Percentiles rank a stretch among this genome's conserved stretches.
These are phyloP conservation scores for Solanum piurae DNA, from an alignment of 257 asterid species.

Conservation along the genomic window DNA sequence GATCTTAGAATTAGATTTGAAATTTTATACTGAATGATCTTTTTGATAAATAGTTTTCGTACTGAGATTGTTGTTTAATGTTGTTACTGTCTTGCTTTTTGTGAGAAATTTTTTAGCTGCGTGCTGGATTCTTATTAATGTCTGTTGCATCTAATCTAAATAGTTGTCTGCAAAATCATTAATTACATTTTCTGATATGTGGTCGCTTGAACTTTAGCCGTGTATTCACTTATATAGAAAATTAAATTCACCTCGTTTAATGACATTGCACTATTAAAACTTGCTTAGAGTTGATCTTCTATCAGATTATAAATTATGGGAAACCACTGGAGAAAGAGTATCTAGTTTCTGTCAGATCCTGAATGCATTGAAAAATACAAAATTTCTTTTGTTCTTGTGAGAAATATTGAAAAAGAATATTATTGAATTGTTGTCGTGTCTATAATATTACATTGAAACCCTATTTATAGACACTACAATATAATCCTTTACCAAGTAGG, in stretches of 20 bases:
- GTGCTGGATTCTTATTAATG: background rate
- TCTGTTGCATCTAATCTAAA: background rate
- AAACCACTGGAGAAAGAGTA: background rate
- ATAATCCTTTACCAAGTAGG: too few relatives aligned
- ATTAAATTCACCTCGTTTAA: background rate
- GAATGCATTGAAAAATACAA: background rate
- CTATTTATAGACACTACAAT: too few relatives aligned
- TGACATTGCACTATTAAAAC: background rate
- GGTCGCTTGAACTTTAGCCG: background rate
- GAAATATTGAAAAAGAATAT: too few relatives aligned
- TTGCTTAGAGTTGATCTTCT: background rate
- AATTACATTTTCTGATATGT: background rate
- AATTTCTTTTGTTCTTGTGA: background rate
- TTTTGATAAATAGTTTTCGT: background rate
- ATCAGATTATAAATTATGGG: background rate
- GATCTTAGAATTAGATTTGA: slow-evolving; percentile 5
- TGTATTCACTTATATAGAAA: background rate
- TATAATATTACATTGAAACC: too few relatives aligned
- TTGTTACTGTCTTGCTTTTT: background rate
- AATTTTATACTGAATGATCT: background rate
- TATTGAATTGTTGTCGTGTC: too few relatives aligned
- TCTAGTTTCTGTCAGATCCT: background rate
- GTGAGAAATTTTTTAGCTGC: background rate
- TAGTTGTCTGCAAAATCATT: background rate
- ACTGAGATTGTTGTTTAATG: background rate